Evolutionary conservation across 2,329 filamentous ascomycete genomes (phyloP).

Genomic region (Diaporthe capsici): DNA sequence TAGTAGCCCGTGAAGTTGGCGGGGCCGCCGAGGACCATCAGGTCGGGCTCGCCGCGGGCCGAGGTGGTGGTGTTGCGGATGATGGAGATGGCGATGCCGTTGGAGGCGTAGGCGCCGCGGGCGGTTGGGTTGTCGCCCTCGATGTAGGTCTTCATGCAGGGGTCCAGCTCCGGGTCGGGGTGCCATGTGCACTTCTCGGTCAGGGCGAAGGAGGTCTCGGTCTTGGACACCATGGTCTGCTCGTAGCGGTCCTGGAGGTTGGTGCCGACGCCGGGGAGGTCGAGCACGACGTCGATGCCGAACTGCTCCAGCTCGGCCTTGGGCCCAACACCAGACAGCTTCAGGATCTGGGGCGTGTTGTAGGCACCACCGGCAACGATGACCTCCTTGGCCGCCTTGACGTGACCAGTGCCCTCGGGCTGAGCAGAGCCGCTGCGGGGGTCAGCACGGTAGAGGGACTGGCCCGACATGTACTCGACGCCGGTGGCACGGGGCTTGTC

Average conservation of each 20-base stretch:
- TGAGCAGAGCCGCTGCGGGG: constrained; percentile 22
- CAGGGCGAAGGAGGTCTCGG: constrained; percentile 27
- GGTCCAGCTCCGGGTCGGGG: constrained; percentile 39
- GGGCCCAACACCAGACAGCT: constrained; percentile 32
- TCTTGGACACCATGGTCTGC: constrained; percentile 43
- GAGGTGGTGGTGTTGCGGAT: constrained; percentile 47
- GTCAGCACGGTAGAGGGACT: constrained; percentile 44
- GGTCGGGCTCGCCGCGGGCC: constrained; percentile 58
- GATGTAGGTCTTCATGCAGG: constrained; percentile 44
- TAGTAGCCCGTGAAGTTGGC: constrained; percentile 42
- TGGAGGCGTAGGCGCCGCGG: constrained; percentile 47
- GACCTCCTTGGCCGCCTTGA: constrained; percentile 34
- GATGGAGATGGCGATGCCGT: constrained; percentile 38
- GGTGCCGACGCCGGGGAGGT: constrained; percentile 43
- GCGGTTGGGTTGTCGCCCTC: constrained; percentile 42
- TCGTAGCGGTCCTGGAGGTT: constrained; percentile 45
- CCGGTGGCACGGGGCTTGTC: constrained; percentile 43
- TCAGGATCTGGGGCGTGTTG: constrained; percentile 36
- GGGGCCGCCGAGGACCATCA: constrained; percentile 57
- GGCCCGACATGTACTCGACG: constrained; percentile 43
- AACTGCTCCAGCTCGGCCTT: constrained; percentile 33
- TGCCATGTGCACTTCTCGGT: constrained; percentile 44
- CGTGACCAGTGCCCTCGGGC: constrained; percentile 10
- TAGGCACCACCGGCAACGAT: constrained; percentile 33
- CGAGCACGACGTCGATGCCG: constrained; percentile 40